Base-by-base conservation (phyloP, 2,329 filamentous ascomycete species). In the Aspergillus fumigatus region DNA sequence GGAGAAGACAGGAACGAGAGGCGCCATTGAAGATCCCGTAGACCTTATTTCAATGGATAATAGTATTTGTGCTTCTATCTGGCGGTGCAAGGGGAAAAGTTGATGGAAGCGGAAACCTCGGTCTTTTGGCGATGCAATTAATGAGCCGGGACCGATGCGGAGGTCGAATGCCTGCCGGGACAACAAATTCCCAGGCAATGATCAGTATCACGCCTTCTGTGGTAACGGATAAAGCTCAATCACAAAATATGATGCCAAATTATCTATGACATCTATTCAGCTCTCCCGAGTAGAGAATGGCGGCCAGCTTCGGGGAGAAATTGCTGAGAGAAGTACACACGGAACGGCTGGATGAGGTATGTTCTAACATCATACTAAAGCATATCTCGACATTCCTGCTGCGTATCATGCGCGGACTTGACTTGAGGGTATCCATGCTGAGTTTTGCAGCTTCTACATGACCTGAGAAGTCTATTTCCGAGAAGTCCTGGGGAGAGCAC, bases 1-100 rank as follows among this genome's bases (percentile, higher is more conserved):
- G 57, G 78, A 75, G 72, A 86, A 84, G 43, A 79, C 67, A 59
- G 80, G 77, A 53, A 81, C 72, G 29, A 81, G 78, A 32, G 84
- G 84, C 9, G 84, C 76, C 84, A 87, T 86, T 59, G 38, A 4
- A 17, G 32, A 35, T 38, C 32, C n/a, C 32, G 32, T 38, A 38
- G 29, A n/a, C n/a, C n/a, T 17, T 17, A 21, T 40, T 27, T 19
- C 23, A 35, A 32, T 35, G 9, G 3, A 19, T 47, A 11, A 25
- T 23, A 11, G 32, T 17, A 17, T 26, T 11, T 17, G 4, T 23
- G 21, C 19, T 17, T 23, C 43, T 14, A 47, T 47, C 19, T 6
- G 21, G 4, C 8, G 10, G 25, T 21, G 40, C 25, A 29, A 43
- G 41, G 45, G 26, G 55, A 27, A 19, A 25, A 25, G 41, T 14